Conservation (phyloP, 169 alveolate genomes). For the Plasmodium knowlesi region DNA sequence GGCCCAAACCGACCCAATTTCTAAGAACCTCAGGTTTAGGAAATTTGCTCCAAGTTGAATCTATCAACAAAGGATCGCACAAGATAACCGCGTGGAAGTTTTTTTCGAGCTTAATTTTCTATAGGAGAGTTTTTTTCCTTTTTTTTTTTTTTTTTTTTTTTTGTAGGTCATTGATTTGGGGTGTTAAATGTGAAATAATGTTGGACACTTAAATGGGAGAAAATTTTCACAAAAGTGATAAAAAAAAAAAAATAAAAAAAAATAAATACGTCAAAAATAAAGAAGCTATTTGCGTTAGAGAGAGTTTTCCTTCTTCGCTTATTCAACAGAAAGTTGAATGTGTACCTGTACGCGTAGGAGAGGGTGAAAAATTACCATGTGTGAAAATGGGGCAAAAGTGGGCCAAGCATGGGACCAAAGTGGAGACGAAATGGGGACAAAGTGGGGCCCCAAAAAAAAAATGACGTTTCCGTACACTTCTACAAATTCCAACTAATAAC, state of each 20-base stretch:
- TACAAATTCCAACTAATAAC: background rate
- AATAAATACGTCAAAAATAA: background rate
- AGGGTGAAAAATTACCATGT: background rate
- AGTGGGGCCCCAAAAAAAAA: background rate
- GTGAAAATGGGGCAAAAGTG: background rate
- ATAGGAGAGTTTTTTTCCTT: background rate
- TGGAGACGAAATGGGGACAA: background rate
- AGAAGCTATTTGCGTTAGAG: too few relatives aligned
- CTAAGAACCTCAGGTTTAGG: background rate
- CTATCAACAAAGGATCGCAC: background rate
- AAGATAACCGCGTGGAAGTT: background rate
- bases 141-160: too few relatives aligned
- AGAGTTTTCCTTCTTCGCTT: background rate
- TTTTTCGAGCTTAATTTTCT: background rate
- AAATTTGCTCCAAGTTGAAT: background rate
- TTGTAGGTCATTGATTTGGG: background rate
- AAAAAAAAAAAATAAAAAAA: background rate
- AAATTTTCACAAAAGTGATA: background rate
- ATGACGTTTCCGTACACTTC: background rate
- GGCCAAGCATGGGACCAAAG: background rate
- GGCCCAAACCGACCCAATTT: background rate
- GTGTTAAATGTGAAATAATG: background rate
- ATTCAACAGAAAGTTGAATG: constrained; percentile 42
- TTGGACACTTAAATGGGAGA: background rate
- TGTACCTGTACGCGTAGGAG: constrained; percentile 23